Base-by-base conservation (phyloP, 2,329 filamentous ascomycete genomes). In the Knoxdaviesia proteae region DNA sequence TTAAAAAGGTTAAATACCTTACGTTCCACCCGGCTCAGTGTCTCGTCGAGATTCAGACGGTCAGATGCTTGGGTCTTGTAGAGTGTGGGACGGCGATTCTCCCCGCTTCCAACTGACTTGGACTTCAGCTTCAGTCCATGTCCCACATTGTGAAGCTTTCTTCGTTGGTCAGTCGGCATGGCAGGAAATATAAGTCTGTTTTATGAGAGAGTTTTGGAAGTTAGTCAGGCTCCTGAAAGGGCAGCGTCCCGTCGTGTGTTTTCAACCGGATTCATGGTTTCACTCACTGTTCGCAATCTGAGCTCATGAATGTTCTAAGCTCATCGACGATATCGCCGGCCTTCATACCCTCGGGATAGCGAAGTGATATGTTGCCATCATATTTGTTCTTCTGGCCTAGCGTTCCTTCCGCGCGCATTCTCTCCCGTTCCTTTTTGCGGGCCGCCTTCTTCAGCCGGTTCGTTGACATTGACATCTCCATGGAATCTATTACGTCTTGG, bases 141-240 rank as follows among this genome's bases (percentile, higher is more conserved):
- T 8, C 84, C 84, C 36, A 94, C 59, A 46, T 84, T 73, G 56
- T 98, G 90, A 11, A 96, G 68, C 5, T 76, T 62, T 55, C 84
- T 87, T 41, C 90, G 78, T 36, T 78, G 71, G 38, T 69, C 61
- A 47, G 84, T 83, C 44, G 83, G 76, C 77, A 96, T 92, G 0
- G 88, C 84, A 3, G 88, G 84, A 30, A 96, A 64, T 5, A 74
- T 63, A 5, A 90, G 65, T 39, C 81, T 86, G 48, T 32, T 43
- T 33, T 31, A 31, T 9, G 33, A 7, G 7, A 10, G 9, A 39
- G 38, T 20, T n/a, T 34, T 5, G 10, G 10, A 4, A 36, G 6
- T 6, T 7, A 33, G 42, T 34, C 20, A 33, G 38, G 6, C 29
- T 34, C n/a, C 33, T 40, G n/a, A 29, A 41, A 8, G 10, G 32